These are phyloP conservation scores for Holtermannia corniformis DNA, from an alignment of 768 basidiomycete genomes.

Conservation along the genomic window DNA sequence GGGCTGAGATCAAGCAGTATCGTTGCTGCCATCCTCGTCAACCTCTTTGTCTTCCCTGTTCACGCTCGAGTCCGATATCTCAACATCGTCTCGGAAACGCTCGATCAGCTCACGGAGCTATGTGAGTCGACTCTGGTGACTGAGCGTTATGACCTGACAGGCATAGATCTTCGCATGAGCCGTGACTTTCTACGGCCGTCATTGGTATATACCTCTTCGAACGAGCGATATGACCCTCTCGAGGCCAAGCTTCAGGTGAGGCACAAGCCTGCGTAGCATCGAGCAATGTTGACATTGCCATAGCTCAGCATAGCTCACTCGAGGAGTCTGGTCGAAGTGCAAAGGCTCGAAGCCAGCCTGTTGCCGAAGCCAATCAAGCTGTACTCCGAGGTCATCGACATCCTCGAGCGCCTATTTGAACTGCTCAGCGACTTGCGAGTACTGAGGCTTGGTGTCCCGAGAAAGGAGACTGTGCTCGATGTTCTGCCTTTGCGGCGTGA, in stretches of 20 bases:
- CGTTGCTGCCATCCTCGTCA: constrained; percentile 38
- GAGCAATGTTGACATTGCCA: background rate
- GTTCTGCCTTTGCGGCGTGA: constrained; percentile 36
- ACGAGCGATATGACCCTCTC: constrained; percentile 21
- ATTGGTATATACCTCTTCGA: constrained; percentile 24
- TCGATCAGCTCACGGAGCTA: constrained; percentile 32
- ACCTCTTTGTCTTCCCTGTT: constrained; percentile 36
- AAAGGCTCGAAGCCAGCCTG: constrained; percentile 34
- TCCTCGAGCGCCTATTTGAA: constrained; percentile 21
- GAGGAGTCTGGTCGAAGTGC: constrained; percentile 31
- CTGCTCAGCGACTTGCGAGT: constrained; percentile 28
- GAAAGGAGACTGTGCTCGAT: constrained; percentile 38
- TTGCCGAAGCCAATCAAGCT: constrained; percentile 36
- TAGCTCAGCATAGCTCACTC: constrained; percentile 21
- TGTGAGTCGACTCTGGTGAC: constrained; percentile 15
- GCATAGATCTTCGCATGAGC: constrained; percentile 32
- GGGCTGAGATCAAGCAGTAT: constrained; percentile 21
- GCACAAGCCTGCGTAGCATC: background rate
- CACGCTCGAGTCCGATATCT: constrained; percentile 38
- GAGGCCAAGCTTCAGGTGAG: constrained; percentile 20
- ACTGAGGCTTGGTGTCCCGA: constrained; percentile 32
- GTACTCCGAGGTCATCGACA: constrained; percentile 30
- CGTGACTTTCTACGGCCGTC: constrained; percentile 33
- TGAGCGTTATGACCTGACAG: background rate
- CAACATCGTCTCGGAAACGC: constrained; percentile 19